phyloP scores from a whole-genome alignment of 345 rosid genomes.

The Salix udensis region DNA sequence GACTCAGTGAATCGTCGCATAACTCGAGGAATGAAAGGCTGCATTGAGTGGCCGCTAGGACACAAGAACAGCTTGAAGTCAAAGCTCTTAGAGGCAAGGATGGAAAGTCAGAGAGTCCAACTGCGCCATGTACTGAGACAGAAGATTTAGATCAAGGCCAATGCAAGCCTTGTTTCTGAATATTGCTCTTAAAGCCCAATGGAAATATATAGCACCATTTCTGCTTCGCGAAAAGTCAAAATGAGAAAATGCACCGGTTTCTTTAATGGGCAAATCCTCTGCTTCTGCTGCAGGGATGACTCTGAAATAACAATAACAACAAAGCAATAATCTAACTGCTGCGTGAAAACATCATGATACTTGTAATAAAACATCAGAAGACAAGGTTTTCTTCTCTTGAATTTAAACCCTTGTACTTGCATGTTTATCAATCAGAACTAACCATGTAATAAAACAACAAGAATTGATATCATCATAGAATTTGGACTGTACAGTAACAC shows the following conservation, averaged over 20 bases:
- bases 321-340: no score
- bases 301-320: no score
- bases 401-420: no score
- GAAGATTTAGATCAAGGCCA: constrained; percentile 51
- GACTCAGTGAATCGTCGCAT: constrained; percentile 66
- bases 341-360: no score
- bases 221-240: background rate
- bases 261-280: background rate
- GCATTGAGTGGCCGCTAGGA: constrained; percentile 94
- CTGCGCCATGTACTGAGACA: constrained; percentile 82
- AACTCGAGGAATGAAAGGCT: constrained; percentile 83
- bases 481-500: no score
- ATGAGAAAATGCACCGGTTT: background rate
- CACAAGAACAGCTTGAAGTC: constrained; percentile 88
- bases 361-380: no score
- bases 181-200: constrained; percentile 12
- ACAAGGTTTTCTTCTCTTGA: no score
- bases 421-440: no score
- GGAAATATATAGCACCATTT: background rate
- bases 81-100: constrained; percentile 84
- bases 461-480: no score
- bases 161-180: constrained; percentile 11
- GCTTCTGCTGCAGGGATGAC: no score
- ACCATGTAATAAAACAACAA: no score
- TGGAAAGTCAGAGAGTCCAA: constrained; percentile 80